Conservation (phyloP, 176 grass and related monocot species). For the Hsuehochloa calcarea region DNA sequence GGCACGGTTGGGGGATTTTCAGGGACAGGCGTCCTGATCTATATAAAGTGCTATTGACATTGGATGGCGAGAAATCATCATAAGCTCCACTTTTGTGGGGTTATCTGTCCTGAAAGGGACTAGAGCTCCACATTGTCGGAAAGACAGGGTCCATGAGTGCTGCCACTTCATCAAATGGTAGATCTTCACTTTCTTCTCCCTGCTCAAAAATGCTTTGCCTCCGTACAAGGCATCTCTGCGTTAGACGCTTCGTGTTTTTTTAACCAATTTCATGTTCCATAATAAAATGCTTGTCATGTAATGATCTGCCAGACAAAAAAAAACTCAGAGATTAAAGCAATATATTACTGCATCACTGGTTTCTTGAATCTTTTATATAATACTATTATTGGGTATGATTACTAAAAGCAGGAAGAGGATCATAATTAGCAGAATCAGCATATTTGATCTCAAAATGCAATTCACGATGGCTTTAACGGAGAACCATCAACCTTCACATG, state of each 20-base stretch:
- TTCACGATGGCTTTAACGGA: not conserved
- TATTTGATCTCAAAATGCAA: conserved; percentile 18
- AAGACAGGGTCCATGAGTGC: conserved; percentile 16
- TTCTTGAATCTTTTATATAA: not conserved
- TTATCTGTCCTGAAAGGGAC: conserved; percentile 1
- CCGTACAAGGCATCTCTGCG: not conserved
- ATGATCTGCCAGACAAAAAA: not conserved
- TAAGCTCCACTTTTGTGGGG: not conserved
- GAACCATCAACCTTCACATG: conserved; percentile 5
- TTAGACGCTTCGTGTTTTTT: not conserved
- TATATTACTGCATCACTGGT: not conserved
- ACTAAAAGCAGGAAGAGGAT: not conserved
- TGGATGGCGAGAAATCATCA: conserved; percentile 56
- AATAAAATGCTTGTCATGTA: conserved; percentile 13
- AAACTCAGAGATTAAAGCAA: not conserved
- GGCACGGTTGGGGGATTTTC: conserved; percentile 85
- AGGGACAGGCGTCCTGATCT: conserved; percentile 83
- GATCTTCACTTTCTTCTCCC: not conserved
- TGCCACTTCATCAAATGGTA: not conserved
- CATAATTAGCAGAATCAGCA: not conserved
- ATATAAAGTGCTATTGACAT: conserved; percentile 72
- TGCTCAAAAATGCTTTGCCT: not conserved
- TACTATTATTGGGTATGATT: not conserved
- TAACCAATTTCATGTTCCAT: not conserved
- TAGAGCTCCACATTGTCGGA: not conserved